These are phyloP conservation scores for Fusarium subglutinans DNA, from an alignment of 2,329 filamentous ascomycete genomes.

Conservation along the genomic window DNA sequence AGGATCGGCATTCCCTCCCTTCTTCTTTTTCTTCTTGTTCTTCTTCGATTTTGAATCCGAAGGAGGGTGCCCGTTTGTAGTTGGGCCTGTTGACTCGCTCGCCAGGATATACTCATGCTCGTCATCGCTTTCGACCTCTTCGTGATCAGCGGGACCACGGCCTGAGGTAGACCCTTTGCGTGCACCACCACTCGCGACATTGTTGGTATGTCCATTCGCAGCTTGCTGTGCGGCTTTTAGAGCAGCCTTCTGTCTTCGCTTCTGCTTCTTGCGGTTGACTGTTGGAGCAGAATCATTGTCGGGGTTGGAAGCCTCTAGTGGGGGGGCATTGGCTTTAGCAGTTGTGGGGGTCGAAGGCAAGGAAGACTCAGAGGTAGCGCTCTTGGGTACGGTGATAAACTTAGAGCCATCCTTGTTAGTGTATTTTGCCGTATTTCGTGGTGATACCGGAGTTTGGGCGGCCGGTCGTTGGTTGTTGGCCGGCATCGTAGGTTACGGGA, in stretches of 20 bases:
- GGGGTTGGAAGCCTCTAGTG: conserved; percentile 37
- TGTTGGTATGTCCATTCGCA: conserved; percentile 54
- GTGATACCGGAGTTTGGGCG: conserved; percentile 60
- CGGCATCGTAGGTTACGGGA: conserved; percentile 57
- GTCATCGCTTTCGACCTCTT: conserved; percentile 66
- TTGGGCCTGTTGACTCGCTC: conserved; percentile 42
- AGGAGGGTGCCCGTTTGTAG: conserved; percentile 44
- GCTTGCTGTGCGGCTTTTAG: conserved; percentile 65
- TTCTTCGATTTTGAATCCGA: conserved; percentile 62
- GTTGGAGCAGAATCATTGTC: conserved; percentile 53
- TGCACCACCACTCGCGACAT: conserved; percentile 37
- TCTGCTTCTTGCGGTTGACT: conserved; percentile 95
- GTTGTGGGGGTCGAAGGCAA: conserved; percentile 62
- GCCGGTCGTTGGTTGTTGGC: conserved; percentile 63
- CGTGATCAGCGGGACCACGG: conserved; percentile 53
- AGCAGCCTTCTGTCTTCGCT: conserved; percentile 86
- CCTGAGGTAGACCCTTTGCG: conserved; percentile 35
- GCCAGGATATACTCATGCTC: conserved; percentile 57
- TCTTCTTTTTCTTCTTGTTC: conserved; percentile 76
- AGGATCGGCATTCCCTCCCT: conserved; percentile 44
- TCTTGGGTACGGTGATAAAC: conserved; percentile 72
- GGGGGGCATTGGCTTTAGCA: conserved; percentile 49
- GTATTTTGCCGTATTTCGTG: conserved; percentile 67
- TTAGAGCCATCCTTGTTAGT: conserved; percentile 76
- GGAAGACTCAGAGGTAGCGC: conserved; percentile 60